phyloP scores from a whole-genome alignment of 2,329 filamentous ascomycete species.

The Apiospora sp. region DNA sequence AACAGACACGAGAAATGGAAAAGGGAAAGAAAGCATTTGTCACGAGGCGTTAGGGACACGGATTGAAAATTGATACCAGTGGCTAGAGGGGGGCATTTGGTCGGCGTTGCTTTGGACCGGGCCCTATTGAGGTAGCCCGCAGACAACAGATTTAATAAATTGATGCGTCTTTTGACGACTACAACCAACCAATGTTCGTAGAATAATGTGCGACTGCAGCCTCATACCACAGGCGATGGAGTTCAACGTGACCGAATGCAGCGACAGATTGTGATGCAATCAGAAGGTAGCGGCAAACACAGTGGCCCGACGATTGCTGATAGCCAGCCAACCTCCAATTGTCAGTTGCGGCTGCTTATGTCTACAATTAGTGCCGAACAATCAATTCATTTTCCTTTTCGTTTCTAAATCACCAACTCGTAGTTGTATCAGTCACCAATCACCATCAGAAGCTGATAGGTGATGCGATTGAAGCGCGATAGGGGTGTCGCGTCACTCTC shows the following conservation, averaged over 20 bases:
- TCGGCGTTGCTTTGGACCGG: not conserved
- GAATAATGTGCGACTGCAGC: not conserved
- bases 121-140: not conserved
- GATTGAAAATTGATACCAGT: slow-evolving; percentile 20
- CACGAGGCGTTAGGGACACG: slow-evolving; percentile 14
- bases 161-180: not conserved
- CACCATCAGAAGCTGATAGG: not conserved
- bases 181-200: not conserved
- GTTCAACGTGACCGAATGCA: not conserved
- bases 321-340: not conserved
- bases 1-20: not conserved
- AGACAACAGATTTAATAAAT: not conserved
- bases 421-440: not conserved
- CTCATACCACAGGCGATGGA: not conserved
- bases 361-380: not conserved
- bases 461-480: not conserved
- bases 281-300: not conserved
- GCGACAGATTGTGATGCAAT: not conserved
- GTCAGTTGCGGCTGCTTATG: not conserved
- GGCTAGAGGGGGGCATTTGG: slow-evolving; percentile 14
- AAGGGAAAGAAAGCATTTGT: not conserved
- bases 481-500: not conserved
- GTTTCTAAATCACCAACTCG: not conserved
- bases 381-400: not conserved
- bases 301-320: not conserved